Conservation (phyloP, 2,329 filamentous ascomycete genomes). For the Juglanconis oblonga region DNA sequence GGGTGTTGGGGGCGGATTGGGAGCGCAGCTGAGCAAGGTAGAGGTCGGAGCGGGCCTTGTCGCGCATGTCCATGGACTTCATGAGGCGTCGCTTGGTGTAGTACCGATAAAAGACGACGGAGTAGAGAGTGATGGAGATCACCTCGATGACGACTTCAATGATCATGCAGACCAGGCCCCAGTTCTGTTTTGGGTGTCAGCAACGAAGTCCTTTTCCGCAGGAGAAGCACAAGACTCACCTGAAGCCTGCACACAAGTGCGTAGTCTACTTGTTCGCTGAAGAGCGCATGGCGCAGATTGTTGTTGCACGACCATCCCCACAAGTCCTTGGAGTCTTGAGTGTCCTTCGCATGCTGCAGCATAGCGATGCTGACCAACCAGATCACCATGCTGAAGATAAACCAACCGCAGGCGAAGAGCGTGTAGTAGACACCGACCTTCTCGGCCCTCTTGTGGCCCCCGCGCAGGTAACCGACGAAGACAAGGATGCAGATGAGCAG, state of each 20-base stretch:
- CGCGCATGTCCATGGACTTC: slow-evolving; percentile 95
- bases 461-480: slow-evolving; percentile 82
- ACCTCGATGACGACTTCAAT: slow-evolving; percentile 94
- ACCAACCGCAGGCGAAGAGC: slow-evolving; percentile 88
- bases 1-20: slow-evolving; percentile 93
- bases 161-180: slow-evolving; percentile 92
- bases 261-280: slow-evolving; percentile 80
- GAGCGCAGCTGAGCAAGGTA: slow-evolving; percentile 83
- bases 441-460: slow-evolving; percentile 83
- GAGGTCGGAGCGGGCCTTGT: slow-evolving; percentile 89
- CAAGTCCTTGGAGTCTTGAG: slow-evolving; percentile 77
- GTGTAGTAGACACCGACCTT: slow-evolving; percentile 96
- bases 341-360: slow-evolving; percentile 74
- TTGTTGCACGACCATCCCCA: slow-evolving; percentile 98
- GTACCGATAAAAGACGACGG: slow-evolving; percentile 93
- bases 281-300: slow-evolving; percentile 76
- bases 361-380: slow-evolving; percentile 86
- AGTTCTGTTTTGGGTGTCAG: slow-evolving; percentile 62
- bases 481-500: slow-evolving; percentile 75
- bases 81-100: slow-evolving; percentile 92
- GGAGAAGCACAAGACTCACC: slow-evolving; percentile 42
- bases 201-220: background rate
- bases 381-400: slow-evolving; percentile 88
- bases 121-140: slow-evolving; percentile 90
- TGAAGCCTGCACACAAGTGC: slow-evolving; percentile 85